Base-by-base conservation (phyloP, 306 rosid species). In the Acacia confusa region DNA sequence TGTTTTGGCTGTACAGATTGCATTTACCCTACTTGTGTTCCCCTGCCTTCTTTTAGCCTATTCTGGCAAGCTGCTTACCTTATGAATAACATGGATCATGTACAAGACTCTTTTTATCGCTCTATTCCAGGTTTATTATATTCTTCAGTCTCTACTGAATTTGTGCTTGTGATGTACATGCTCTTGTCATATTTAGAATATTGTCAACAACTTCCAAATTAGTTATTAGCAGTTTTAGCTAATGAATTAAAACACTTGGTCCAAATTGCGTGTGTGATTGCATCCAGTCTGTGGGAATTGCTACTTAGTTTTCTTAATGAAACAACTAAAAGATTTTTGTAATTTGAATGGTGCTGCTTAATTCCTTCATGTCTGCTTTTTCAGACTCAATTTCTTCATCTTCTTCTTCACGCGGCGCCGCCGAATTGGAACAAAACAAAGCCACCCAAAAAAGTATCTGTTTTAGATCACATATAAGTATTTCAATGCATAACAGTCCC, bases 61-160 rank as follows among this genome's bases (percentile, higher is more conserved):
- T 85, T 93, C 93, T 75, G 99, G 99, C 99, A 95, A 79, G 99
- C 98, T 58, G 98, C 99, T 2, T 95, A 87, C 82, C 92, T 95
- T 50, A 79, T 90, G 87, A 60, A 84, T 72, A 81, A 95, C 81
- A 76, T 76, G 83, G n/a, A 41, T 3, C 90, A 86, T 48, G 89
- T 85, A 6, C 0, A 9, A 11, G 92, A 83, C 72, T 93, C 87
- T 32, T 95, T 95, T 79, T 93, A 93, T 79, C 89, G 84, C 52
- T 93, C 96, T 74, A 95, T 95, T 89, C 99, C 99, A 93, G 98
- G 99, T 95, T 88, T 74, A 88, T 85, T 24, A 72, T 80, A 28
- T 72, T 73, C 58, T 68, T 67, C 66, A 20, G 67, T 60, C 22
- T 73, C 47, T 40, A 9, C 47, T 70, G 79, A n/a, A 52, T 28